Base-by-base conservation (phyloP, 352 stramenopile species). In the Pythium angustatum region DNA sequence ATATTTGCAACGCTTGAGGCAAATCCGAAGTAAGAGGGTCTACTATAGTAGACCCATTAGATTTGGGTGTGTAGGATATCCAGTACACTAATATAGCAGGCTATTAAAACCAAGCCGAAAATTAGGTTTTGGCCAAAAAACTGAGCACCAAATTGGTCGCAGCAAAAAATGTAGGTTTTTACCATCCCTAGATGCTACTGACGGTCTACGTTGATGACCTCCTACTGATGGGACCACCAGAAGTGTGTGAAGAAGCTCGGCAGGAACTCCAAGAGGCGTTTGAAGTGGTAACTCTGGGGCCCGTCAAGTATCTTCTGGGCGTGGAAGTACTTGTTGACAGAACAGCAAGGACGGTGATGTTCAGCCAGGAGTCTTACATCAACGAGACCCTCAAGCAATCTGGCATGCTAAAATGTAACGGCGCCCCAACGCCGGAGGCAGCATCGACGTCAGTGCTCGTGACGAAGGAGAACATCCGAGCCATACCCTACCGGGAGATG, bases 301-400 rank as follows among this genome's bases (percentile, higher is more conserved):
- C 41, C 5, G 58, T 64, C 4, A 64, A 56, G 24, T 64, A 64
- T 41, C 34, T 64, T 2, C 58, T 64, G 3, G 58, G 47, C 10
- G 38, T 68, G 2, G 50, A 64, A 43, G 58, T 68, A 19, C 19
- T 54, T 5, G 61, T 68, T 24, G 22, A 72, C 48, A 38, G 28
- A 9, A 3, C 44, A 12, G 34, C 28, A 15, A 43, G 21, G 10
- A 40, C 27, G 28, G 33, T 56, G 9, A 54, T 61, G 30, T 55
- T 68, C 24, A 56, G 6, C 0, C 65, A 72, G 49, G 54, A 59
- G 17, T 15, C 28, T 1, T 68, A 72, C 22, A 51, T 64, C 31
- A 51, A 43, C 2, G 64, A 72, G 38, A 38, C 55, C 0, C 31
- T 64, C 8, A 47, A 47, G 24, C 31, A 48, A 5, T 68, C 68